These are phyloP conservation scores for Fagopyrum homotropicum DNA, from an alignment of 148 eudicot genomes.

Conservation along the genomic window DNA sequence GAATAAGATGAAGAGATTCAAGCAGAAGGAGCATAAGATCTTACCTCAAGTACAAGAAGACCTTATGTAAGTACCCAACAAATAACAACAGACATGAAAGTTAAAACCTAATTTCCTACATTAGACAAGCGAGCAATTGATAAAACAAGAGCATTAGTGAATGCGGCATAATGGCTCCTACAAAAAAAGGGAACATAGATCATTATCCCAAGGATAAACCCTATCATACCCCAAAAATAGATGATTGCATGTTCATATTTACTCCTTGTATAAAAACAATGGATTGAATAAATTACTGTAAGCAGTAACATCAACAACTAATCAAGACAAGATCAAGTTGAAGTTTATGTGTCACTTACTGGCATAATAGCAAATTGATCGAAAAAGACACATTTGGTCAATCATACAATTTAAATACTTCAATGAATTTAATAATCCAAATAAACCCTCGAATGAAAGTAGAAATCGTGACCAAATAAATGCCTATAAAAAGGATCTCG, in stretches of 20 bases:
- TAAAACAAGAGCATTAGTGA: background rate
- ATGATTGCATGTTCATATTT: background rate
- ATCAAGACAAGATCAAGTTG: too few species aligned
- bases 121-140: background rate
- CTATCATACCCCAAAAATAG: background rate
- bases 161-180: background rate
- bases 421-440: too few species aligned
- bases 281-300: background rate
- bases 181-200: background rate
- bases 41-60: too few species aligned
- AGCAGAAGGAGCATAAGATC: too few species aligned
- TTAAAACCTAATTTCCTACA: background rate
- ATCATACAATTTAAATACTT: too few species aligned
- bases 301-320: background rate
- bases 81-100: background rate
- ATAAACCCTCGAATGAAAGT: background rate
- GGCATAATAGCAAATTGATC: too few species aligned
- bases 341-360: too few species aligned
- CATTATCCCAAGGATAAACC: slow-evolving; percentile 3
- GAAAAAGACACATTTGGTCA: too few species aligned
- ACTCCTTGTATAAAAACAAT: background rate
- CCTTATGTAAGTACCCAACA: background rate
- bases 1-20: too few species aligned
- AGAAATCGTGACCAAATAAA: background rate
- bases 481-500: background rate